Percentiles rank a stretch among this genome's conserved stretches.
phyloP scores from a whole-genome alignment of 1,284 basidiomycete genomes.

The Cryptococcus jaspeensis region DNA sequence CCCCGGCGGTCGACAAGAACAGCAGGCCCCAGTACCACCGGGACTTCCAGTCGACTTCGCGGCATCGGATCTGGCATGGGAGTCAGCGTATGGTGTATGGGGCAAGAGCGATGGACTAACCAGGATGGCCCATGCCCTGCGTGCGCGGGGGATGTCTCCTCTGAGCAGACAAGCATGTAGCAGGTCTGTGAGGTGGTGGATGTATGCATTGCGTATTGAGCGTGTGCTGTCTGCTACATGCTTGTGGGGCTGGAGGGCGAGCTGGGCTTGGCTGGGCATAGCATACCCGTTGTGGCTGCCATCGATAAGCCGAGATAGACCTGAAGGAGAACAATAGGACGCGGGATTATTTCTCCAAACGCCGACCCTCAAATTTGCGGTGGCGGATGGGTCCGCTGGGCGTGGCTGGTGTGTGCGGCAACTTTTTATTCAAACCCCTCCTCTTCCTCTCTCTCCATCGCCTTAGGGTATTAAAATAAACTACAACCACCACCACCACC shows the following conservation, averaged over 20 bases:
- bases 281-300: slow-evolving; percentile 5
- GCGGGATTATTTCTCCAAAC: background rate
- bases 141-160: slow-evolving; percentile 65
- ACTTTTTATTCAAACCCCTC: slow-evolving; percentile 7
- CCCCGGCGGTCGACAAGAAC: slow-evolving; percentile 19
- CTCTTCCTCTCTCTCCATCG: slow-evolving; percentile 21
- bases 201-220: slow-evolving; percentile 37
- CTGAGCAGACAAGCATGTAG: slow-evolving; percentile 71
- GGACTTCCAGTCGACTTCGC: slow-evolving; percentile 72
- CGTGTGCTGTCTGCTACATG: background rate
- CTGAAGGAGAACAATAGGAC: slow-evolving; percentile 2
- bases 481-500: slow-evolving; percentile 16
- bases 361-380: background rate
- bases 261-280: slow-evolving; percentile 3
- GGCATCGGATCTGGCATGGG: slow-evolving; percentile 60
- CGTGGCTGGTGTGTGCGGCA: background rate
- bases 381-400: background rate
- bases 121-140: slow-evolving; percentile 73
- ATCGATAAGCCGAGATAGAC: background rate
- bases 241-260: slow-evolving; percentile 5
- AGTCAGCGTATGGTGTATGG: background rate
- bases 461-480: slow-evolving; percentile 23
- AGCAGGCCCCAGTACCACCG: slow-evolving; percentile 70
- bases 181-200: slow-evolving; percentile 46
- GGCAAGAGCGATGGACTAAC: slow-evolving; percentile 38